phyloP scores from a whole-genome alignment of 768 basidiomycete species.

The Rhodotorula sphaerocarpa region DNA sequence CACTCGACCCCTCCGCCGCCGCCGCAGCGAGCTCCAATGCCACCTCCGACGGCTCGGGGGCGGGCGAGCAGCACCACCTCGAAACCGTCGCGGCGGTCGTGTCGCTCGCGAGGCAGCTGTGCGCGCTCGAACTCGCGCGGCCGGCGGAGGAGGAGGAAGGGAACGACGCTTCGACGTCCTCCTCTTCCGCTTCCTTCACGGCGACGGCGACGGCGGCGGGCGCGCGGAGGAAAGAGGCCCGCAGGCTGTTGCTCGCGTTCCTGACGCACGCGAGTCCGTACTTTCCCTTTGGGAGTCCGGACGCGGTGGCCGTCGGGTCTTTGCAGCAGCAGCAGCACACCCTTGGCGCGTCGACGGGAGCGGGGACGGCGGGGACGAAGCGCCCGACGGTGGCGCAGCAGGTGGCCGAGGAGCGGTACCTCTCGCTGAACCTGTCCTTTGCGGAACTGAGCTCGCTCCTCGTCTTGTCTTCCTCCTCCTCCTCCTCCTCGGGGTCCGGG shows the following conservation, averaged over 20 bases:
- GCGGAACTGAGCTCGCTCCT: constrained; percentile 67
- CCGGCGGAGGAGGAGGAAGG: constrained; percentile 17
- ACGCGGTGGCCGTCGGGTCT: constrained; percentile 40
- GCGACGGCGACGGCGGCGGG: neutral
- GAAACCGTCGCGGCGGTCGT: constrained; percentile 50
- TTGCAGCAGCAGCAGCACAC: no score
- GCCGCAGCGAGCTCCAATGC: neutral
- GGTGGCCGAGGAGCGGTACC: constrained; percentile 52
- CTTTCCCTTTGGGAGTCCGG: constrained; percentile 63
- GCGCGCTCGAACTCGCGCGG: constrained; percentile 50
- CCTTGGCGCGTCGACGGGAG: neutral
- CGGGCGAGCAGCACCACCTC: constrained; percentile 12
- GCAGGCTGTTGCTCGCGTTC: constrained; percentile 42
- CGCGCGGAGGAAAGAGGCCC: neutral
- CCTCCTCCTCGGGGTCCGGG: no score
- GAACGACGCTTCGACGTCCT: constrained; percentile 21
- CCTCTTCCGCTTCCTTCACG: no score
- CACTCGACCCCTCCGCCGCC: constrained; percentile 56
- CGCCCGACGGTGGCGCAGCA: neutral
- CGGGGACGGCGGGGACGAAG: neutral
- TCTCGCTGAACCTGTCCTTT: constrained; percentile 66
- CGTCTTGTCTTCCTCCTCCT: constrained; percentile 35
- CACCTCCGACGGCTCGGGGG: no score
- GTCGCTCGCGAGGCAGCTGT: constrained; percentile 56
- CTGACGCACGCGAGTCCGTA: constrained; percentile 69